Evolutionary conservation across 768 basidiomycete species (phyloP).

Genomic region (Russula earlei): DNA sequence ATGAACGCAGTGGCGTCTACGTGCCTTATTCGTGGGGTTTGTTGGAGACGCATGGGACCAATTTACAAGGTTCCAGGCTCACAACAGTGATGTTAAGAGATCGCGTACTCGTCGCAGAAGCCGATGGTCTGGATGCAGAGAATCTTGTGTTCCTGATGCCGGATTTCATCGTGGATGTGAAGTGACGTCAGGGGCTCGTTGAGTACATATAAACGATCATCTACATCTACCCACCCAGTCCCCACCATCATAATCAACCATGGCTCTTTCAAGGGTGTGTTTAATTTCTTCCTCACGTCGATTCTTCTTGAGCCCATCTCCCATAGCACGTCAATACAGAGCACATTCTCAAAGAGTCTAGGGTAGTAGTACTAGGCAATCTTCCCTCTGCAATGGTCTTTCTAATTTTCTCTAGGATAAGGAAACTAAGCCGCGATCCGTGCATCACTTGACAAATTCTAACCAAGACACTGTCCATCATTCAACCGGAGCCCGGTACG

Average conservation of each 20-base stretch:
- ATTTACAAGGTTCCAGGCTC: no score
- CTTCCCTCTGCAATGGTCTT: background rate
- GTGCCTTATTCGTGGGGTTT: background rate
- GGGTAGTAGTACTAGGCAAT: background rate
- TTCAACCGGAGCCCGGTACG: slow-evolving; percentile 33
- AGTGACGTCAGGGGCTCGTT: slow-evolving; percentile 8
- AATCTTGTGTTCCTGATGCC: background rate
- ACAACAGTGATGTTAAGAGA: no score
- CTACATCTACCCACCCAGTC: no score
- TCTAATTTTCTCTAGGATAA: slow-evolving; percentile 34
- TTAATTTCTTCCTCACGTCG: background rate
- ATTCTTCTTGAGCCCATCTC: background rate
- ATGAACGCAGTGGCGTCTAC: background rate
- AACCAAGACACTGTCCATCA: slow-evolving; percentile 30
- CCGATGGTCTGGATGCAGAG: background rate
- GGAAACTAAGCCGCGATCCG: slow-evolving; percentile 23
- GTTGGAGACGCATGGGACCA: no score
- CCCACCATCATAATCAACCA: no score
- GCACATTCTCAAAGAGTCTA: slow-evolving; percentile 11
- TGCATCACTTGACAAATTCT: slow-evolving; percentile 29
- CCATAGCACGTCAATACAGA: slow-evolving; percentile 17
- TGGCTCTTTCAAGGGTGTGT: slow-evolving; percentile 19
- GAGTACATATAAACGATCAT: no score
- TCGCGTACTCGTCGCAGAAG: background rate
- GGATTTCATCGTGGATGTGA: background rate